Evolutionary conservation across 225 moss, liverwort and hornwort species (phyloP).

Genomic region (Bryoerythrophyllum caledonicum): DNA sequence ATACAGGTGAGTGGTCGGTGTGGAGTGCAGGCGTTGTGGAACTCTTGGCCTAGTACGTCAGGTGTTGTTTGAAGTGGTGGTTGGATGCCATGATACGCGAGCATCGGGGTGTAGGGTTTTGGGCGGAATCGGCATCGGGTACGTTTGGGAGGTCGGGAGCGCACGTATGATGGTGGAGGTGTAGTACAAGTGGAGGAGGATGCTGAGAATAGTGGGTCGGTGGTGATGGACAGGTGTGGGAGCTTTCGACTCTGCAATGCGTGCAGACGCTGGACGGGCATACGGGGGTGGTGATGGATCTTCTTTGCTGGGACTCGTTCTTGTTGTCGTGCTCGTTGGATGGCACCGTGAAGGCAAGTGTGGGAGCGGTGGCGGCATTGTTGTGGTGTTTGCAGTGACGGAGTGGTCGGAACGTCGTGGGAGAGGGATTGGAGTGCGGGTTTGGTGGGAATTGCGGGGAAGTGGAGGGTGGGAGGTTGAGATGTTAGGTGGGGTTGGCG

Average conservation of each 20-base stretch:
- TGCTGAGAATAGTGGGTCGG: slow-evolving; percentile 9
- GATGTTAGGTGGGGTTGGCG: neutral
- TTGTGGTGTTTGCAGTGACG: neutral
- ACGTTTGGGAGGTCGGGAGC: neutral
- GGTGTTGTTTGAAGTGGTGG: neutral
- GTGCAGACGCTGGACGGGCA: slow-evolving; percentile 87
- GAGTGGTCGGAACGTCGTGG: rapidly evolving
- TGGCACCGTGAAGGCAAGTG: slow-evolving; percentile 80
- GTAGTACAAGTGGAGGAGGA: neutral
- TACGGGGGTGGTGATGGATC: slow-evolving; percentile 85
- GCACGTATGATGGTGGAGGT: neutral
- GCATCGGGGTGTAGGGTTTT: neutral
- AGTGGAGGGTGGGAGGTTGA: neutral
- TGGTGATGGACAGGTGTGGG: slow-evolving; percentile 58
- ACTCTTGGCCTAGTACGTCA: rapidly evolving
- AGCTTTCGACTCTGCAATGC: slow-evolving; percentile 70
- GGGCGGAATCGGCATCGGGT: neutral
- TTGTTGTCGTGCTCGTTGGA: slow-evolving; percentile 91
- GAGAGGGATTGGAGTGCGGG: neutral
- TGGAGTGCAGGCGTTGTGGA: neutral
- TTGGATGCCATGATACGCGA: neutral
- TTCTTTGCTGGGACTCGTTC: slow-evolving; percentile 93
- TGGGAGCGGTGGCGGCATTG: neutral
- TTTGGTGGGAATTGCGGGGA: neutral
- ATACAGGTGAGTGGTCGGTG: slow-evolving; percentile 57